A percentile compares a stretch with the other conserved stretches of the same genome.
Conservation (phyloP, 805 yeast genomes). For the Vanderwaltozyma polyspora region DNA sequence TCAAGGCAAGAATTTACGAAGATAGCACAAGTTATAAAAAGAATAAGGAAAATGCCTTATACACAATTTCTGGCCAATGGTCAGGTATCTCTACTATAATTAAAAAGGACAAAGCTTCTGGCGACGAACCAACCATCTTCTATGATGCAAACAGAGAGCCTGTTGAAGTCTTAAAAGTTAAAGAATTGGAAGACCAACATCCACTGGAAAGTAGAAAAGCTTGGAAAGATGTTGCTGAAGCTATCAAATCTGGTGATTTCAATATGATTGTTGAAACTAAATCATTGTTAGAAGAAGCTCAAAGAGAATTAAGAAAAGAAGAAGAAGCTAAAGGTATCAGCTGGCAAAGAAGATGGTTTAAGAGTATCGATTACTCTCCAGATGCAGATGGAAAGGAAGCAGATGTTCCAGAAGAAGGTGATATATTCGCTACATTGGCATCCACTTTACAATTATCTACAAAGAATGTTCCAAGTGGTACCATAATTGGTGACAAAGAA, state of each 20-base stretch:
- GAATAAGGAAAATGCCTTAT: conserved; percentile 54
- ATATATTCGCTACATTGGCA: conserved; percentile 34
- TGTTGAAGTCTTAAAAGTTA: conserved; percentile 56
- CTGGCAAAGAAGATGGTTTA: conserved; percentile 87
- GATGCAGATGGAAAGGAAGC: conserved; percentile 18
- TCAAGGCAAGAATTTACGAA: conserved; percentile 70
- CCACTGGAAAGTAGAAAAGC: conserved; percentile 80
- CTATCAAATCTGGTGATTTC: conserved; percentile 66
- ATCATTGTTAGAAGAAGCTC: conserved; percentile 70
- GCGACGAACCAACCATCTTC: conserved; percentile 30
- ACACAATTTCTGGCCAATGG: conserved; percentile 90
- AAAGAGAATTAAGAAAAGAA: conserved; percentile 68
- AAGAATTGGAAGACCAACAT: conserved; percentile 75
- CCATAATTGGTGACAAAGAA: conserved; percentile 44
- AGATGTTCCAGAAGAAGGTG: conserved; percentile 22
- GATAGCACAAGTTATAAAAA: conserved; percentile 34
- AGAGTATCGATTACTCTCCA: conserved; percentile 33
- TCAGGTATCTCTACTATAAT: conserved; percentile 62
- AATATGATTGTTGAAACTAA: conserved; percentile 69
- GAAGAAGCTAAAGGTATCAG: conserved; percentile 54
- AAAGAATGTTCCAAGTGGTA: conserved; percentile 60
- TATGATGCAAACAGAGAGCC: conserved; percentile 49
- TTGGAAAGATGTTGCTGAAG: conserved; percentile 86
- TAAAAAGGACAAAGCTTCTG: conserved; percentile 20
- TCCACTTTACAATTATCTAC: conserved; percentile 45